Base-by-base conservation (phyloP, 1,284 basidiomycete species). In the Apiotrichum laibachii region DNA sequence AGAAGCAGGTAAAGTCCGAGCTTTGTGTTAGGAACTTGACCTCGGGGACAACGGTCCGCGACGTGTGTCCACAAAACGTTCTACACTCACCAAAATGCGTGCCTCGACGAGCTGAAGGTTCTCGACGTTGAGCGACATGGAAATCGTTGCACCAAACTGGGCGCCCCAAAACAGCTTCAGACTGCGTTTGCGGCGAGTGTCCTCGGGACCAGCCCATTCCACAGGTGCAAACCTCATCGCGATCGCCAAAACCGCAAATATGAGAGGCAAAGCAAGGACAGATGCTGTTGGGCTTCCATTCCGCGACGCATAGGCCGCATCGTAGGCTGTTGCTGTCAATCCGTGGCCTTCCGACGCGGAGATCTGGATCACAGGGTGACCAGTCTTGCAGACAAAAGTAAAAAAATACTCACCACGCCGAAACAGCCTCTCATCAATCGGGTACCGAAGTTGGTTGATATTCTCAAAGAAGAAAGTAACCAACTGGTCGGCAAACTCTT, bases 371-470 rank as follows among this genome's bases (percentile, higher is more conserved):
- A 37, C 37, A 37, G 37, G 37, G 11, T 3, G 37, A 37, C 11
- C 40, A 42, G 18, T 11, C 15, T 7, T 22, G 21, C 40, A 7
- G 31, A 19, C 22, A 51, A 3, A 13, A 35, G 1, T 39, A 26
- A 2, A 13, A 15, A 13, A n/a, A 16, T 7, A 55, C 69, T 45
- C 39, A 71, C 69, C 57, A 45, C 64, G 50, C 45, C 90, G 84
- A 75, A 96, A 96, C 56, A 90, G 86, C 55, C 83, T 82, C 63
- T 94, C 89, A 43, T 89, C 90, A 31, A 96, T 84, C 42, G 92
- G 92, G 75, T 95, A 92, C 34, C 92, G 85, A 18, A 92, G 91
- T 84, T 89, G 91, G 73, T 96, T 95, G 78, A 92, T 91, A 67
- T 72, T 64, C 21, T 59, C 51, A 55, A 79, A 79, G 64, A 75